These are phyloP conservation scores for Petrea volubilis DNA, from an alignment of 257 asterid genomes.

Conservation along the genomic window DNA sequence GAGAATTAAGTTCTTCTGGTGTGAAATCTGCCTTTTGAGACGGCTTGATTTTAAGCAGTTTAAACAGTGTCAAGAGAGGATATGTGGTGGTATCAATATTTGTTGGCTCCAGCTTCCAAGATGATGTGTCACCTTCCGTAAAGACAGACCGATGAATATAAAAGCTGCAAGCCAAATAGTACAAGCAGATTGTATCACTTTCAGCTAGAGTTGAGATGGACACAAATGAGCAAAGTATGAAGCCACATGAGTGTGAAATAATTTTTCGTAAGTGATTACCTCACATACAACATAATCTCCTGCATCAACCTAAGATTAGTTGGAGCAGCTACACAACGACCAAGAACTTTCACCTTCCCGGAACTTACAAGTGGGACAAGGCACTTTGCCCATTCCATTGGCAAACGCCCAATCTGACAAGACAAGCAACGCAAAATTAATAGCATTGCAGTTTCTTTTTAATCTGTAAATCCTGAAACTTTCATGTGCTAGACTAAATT, in stretches of 20 bases:
- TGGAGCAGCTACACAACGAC: slow-evolving; percentile 80
- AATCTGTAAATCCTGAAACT: not conserved
- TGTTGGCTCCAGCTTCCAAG: slow-evolving; percentile 82
- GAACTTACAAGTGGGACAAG: slow-evolving; percentile 86
- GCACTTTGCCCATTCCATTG: slow-evolving; percentile 91
- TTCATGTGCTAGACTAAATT: not conserved
- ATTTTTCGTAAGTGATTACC: slow-evolving; percentile 43
- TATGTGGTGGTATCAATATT: slow-evolving; percentile 56
- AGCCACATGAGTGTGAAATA: not conserved
- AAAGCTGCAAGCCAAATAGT: slow-evolving; percentile 49
- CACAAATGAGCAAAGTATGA: not conserved
- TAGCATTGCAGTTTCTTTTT: not conserved
- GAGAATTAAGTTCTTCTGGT: slow-evolving; percentile 78
- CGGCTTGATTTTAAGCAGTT: slow-evolving; percentile 59
- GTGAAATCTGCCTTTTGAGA: slow-evolving; percentile 79
- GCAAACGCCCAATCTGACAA: slow-evolving; percentile 78
- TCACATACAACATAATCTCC: slow-evolving; percentile 74
- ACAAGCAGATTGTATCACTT: not conserved
- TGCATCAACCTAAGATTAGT: slow-evolving; percentile 64
- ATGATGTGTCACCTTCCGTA: slow-evolving; percentile 45
- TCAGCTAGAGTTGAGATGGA: not conserved
- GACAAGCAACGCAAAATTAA: slow-evolving; percentile 10
- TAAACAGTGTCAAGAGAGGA: slow-evolving; percentile 69
- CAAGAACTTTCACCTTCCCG: slow-evolving; percentile 73
- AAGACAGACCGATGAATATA: slow-evolving; percentile 70